Conservation (phyloP, 768 basidiomycete genomes). For the Russula brevipes region DNA sequence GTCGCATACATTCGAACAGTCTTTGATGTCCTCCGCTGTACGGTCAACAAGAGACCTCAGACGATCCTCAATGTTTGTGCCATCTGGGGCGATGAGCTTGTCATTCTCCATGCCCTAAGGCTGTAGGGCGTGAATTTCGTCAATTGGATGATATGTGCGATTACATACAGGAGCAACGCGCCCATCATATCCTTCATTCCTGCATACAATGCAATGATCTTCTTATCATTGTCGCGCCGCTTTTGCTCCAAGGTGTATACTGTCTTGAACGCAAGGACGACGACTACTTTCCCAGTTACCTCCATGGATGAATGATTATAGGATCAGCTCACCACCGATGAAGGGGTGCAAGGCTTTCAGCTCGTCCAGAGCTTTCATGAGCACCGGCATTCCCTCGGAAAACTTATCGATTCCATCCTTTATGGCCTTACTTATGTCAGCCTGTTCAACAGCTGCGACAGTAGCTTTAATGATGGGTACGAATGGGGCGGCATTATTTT, state of each 20-base stretch:
- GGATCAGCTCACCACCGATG: conserved; percentile 26
- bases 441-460: not conserved
- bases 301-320: not conserved
- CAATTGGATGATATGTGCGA: too few relatives aligned
- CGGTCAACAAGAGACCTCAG: conserved; percentile 31
- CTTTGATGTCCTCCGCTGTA: conserved; percentile 32
- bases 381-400: conserved; percentile 28
- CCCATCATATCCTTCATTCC: conserved; percentile 50
- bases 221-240: conserved; percentile 48
- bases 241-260: conserved; percentile 46
- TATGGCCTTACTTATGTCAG: conserved; percentile 9
- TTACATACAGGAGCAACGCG: conserved; percentile 13
- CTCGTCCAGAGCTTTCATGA: conserved; percentile 31
- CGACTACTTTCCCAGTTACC: conserved; percentile 33
- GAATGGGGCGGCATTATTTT: not conserved
- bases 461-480: conserved; percentile 1
- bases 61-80: conserved; percentile 34
- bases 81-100: conserved; percentile 31
- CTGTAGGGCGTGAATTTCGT: conserved; percentile 21
- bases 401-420: conserved; percentile 26
- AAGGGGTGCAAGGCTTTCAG: conserved; percentile 31
- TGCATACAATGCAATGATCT: conserved; percentile 41
- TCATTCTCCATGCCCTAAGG: conserved; percentile 33
- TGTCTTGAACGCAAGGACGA: conserved; percentile 46
- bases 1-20: conserved; percentile 34